Evolutionary conservation across 192 early-diverging fungal species (phyloP).

Genomic region (Diversispora eburnea): DNA sequence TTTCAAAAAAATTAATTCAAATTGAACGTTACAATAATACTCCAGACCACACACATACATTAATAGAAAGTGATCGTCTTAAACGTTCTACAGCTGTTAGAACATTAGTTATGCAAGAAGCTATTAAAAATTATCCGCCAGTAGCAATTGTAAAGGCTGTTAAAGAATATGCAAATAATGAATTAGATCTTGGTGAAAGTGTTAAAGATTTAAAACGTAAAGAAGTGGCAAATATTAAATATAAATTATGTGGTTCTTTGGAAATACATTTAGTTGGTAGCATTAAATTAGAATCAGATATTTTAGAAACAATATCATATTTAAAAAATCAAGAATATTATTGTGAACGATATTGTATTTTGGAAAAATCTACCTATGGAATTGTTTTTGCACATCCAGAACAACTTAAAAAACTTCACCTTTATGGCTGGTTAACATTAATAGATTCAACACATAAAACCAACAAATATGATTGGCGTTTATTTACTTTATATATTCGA

Average conservation of each 20-base stretch:
- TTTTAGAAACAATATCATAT: conserved; percentile 9
- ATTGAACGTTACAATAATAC: conserved; percentile 10
- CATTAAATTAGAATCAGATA: neutral
- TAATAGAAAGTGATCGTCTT: neutral
- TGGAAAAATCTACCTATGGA: neutral
- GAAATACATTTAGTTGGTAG: conserved; percentile 3
- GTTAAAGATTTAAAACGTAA: conserved; percentile 11
- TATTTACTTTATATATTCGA: too few species aligned
- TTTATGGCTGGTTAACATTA: conserved; percentile 28
- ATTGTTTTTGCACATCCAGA: conserved; percentile 18
- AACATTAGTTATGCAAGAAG: conserved; percentile 15
- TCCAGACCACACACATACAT: conserved; percentile 6
- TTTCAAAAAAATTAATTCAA: neutral
- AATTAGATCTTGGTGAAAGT: conserved; percentile 6
- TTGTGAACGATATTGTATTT: neutral
- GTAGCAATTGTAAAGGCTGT: neutral
- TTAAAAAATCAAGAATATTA: conserved; percentile 14
- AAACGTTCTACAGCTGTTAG: neutral
- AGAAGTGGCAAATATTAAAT: conserved; percentile 19
- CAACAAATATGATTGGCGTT: too few species aligned
- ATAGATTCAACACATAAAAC: conserved; percentile 27
- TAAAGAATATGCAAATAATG: conserved; percentile 11
- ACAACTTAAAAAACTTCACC: conserved; percentile 18
- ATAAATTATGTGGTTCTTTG: neutral
- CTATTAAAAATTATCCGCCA: neutral